Evolutionary conservation across 1,139 yeast genomes (phyloP), one percentile per base, ranked within the genome.

Genomic region (Magnusiomyces sp.): DNA sequence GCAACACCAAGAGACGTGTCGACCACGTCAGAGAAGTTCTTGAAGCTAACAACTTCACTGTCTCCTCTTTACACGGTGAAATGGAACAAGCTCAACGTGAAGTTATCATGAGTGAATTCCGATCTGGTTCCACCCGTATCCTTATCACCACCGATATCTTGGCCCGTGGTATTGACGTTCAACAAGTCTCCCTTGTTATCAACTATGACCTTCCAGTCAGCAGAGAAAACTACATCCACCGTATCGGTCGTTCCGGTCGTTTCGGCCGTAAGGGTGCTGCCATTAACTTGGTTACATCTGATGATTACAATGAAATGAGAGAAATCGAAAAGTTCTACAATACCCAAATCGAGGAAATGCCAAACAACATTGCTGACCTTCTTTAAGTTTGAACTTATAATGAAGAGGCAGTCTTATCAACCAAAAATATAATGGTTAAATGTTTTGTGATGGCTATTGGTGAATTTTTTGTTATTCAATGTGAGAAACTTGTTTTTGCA

Each of bases 111-210:
- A 79, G 79, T 60, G 97, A 89, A 62, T 75, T 72, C 57, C 66
- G 80, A 65, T 59, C 67, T 52, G 63, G 73, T 60, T 54, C 77
- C 50, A 75, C 86, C 4, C 74, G 97, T 51, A 95, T 92, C 9
- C 71, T 92, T 53, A 89, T 92, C 43, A 86, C 97, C 23, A 92
- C 98, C 3, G 97, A 92, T 67, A 94, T 92, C 43, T 89, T 96
- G 95, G 97, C 98, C 1, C 75, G 97, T 65, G 98, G 98, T 48
- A 90, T 90, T 51, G 97, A 90, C 67, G 97, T 90, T 29, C 98
- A 90, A 69, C 97, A 90, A 64, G 95, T 90, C n/a, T 87, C 96
- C 0, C 71, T 90, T 51, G 98, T 92, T 29, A 84, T 92, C 49
- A 92, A 90, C 69, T 92, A 88, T 68, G 97, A 90, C 65, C 69